Conservation (phyloP, 768 basidiomycete species). For the Lyophyllum semitale region DNA sequence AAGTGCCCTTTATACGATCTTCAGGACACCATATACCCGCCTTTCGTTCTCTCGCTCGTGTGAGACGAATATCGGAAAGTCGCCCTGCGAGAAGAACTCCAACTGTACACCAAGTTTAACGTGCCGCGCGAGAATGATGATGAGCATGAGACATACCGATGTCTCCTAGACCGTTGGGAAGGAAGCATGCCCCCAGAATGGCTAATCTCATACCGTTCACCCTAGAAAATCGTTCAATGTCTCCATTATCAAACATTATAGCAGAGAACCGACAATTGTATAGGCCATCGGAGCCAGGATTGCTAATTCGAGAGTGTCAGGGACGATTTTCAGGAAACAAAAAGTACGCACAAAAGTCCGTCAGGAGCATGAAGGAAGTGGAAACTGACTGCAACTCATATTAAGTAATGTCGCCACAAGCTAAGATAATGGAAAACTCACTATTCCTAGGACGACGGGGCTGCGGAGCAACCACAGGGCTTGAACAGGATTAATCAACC, state of each 20-base stretch:
- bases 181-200: constrained; percentile 41
- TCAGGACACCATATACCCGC: constrained; percentile 51
- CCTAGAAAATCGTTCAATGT: constrained; percentile 28
- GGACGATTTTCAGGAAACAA: neutral
- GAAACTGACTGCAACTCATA: constrained; percentile 15
- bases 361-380: constrained; percentile 9
- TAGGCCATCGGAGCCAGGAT: constrained; percentile 38
- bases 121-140: neutral
- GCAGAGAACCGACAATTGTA: constrained; percentile 41
- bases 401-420: too few species aligned
- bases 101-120: neutral
- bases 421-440: constrained; percentile 26
- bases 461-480: constrained; percentile 40
- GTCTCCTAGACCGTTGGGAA: constrained; percentile 44
- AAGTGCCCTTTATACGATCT: constrained; percentile 46
- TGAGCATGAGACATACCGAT: constrained; percentile 25
- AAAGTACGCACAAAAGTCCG: constrained; percentile 34
- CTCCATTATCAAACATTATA: neutral
- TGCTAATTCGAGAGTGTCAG: neutral
- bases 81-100: neutral
- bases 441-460: constrained; percentile 44
- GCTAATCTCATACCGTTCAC: constrained; percentile 40
- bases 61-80: constrained; percentile 44
- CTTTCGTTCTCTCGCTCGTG: constrained; percentile 38
- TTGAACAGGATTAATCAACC: constrained; percentile 47